Evolutionary conservation across 257 asterid species (phyloP), one percentile per base, ranked within the genome.

Genomic region (Salvia rosmarinus): DNA sequence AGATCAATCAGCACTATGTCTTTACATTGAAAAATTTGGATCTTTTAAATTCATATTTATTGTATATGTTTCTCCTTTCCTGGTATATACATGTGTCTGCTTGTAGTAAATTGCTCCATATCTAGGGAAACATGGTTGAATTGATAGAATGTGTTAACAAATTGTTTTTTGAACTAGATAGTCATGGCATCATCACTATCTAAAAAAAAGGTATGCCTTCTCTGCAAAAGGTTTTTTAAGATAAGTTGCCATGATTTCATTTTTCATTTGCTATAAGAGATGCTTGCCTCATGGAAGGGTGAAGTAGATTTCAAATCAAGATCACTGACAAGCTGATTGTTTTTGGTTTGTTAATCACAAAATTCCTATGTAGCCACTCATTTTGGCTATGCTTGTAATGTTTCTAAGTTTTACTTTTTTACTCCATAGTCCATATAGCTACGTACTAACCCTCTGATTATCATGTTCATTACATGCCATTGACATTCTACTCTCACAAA

Each of bases 101-200:
- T 5, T 58, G 39, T 28, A 28, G 40, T 64, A 10, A n/a, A 28
- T 23, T 23, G 37, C 55, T 64, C 30, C 56, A 37, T 50, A 9
- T 4, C 7, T 40, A 30, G 9, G 58, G 60, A 35, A 19, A 30
- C 21, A 34, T 49, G 16, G 2, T 35, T 8, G 63, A 25, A 67
- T 13, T 64, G 23, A 44, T 28, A 11, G 16, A 13, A 71, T 20
- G 28, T 47, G n/a, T 58, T n/a, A 20, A 19, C 39, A 61, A 16
- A n/a, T 43, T 49, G 70, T 32, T 35, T 35, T 35, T 50, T 25
- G 4, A 35, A 43, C 43, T 47, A 69, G 70, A 28, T 55, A 42
- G 51, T 74, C 78, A 43, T 43, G 30, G 25, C 66, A 64, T 23
- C n/a, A 11, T 32, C 49, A 10, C 17, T 9, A 55, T 55, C 52